Percentiles rank a stretch among this genome's conserved stretches.
Conservation (phyloP, 163 green algal genomes). For the Scenedesmus sp. region DNA sequence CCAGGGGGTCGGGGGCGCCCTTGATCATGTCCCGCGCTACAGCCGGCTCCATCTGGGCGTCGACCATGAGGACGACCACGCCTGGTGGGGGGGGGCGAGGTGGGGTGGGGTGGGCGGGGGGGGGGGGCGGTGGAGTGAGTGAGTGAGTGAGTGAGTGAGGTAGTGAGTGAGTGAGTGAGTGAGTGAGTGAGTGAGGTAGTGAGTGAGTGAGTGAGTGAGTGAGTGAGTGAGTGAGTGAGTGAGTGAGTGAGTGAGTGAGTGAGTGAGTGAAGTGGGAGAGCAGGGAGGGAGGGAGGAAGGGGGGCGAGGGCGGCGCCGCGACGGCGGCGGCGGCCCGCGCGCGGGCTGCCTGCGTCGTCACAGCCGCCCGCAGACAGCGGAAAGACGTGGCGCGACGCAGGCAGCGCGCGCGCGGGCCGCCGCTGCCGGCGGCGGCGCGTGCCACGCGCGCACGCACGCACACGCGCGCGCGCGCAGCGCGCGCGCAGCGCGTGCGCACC, state of each 20-base stretch:
- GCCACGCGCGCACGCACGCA: no score
- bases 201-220: background rate
- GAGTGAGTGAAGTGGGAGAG: background rate
- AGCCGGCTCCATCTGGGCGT: constrained; percentile 83
- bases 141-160: background rate
- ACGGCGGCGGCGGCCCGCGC: no score
- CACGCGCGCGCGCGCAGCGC: background rate
- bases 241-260: background rate
- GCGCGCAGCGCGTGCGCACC: constrained; percentile 54
- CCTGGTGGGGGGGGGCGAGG: constrained; percentile 50
- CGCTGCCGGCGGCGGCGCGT: background rate
- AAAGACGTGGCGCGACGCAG: background rate
- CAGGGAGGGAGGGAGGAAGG: background rate
- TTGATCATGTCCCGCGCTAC: constrained; percentile 88
- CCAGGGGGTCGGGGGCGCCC: constrained; percentile 84
- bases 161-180: background rate
- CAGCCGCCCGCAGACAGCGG: no score
- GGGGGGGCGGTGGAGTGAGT: background rate
- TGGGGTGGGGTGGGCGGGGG: background rate
- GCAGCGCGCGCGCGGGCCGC: background rate
- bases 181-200: background rate
- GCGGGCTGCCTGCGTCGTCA: no score
- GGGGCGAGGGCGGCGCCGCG: no score
- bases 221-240: background rate
- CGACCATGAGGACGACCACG: constrained; percentile 90